Evolutionary conservation across 2,329 filamentous ascomycete genomes (phyloP).

Genomic region (Cryoendolithus antarcticus): DNA sequence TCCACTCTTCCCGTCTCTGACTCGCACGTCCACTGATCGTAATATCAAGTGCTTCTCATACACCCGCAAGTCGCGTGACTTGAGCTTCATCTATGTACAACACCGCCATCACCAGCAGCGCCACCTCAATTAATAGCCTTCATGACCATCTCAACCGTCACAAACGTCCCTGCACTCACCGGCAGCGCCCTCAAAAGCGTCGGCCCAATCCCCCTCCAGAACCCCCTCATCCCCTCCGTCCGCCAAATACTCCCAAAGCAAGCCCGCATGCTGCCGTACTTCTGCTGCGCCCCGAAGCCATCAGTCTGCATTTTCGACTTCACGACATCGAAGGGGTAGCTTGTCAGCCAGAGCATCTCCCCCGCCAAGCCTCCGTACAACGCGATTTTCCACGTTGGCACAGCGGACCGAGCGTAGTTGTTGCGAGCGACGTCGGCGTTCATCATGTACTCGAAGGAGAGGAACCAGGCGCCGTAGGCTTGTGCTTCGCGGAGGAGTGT

Average conservation of each 20-base stretch:
- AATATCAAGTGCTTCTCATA: no score
- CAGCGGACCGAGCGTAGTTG: conserved; percentile 58
- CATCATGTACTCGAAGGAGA: conserved; percentile 94
- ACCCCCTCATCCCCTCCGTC: conserved; percentile 64
- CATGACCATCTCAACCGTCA: conserved; percentile 43
- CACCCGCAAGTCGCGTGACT: no score
- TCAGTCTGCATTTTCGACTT: conserved; percentile 99
- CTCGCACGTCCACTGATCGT: no score
- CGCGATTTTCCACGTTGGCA: conserved; percentile 76
- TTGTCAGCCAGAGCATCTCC: conserved; percentile 83
- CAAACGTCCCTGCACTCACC: conserved; percentile 94
- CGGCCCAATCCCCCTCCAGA: conserved; percentile 89
- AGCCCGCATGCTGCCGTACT: conserved; percentile 73
- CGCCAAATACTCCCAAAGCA: conserved; percentile 76
- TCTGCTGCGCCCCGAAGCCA: conserved; percentile 61
- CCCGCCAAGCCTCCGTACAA: conserved; percentile 87
- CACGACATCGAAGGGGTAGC: conserved; percentile 92
- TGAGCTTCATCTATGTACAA: no score
- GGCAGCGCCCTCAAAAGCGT: conserved; percentile 93
- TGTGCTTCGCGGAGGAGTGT: conserved; percentile 82
- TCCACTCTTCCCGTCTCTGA: no score
- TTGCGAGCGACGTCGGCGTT: conserved; percentile 74
- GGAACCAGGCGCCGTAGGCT: conserved; percentile 93
- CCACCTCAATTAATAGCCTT: conserved; percentile 23
- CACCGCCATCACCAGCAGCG: no score